Evolutionary conservation across 352 stramenopile species (phyloP), one percentile per base, ranked within the genome.

Genomic region (Globisporangium perplexum): DNA sequence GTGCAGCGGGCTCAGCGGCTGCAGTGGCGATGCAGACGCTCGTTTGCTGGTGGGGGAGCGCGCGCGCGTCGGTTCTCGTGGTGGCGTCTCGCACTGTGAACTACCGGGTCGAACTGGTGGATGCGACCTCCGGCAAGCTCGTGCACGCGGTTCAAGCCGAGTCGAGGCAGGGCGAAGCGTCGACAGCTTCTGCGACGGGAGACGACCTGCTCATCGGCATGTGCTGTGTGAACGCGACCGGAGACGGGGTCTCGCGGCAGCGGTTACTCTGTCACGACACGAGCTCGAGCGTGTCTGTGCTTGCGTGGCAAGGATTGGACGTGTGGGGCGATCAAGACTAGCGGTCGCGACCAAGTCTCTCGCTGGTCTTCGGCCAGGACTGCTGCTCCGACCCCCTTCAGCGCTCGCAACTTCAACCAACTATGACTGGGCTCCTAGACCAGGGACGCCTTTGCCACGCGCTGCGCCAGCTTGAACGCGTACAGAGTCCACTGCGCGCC

Each of bases 201-300:
- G 43, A 47, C 23, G 52, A 68, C 17, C 17, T 79, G 38, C 36
- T 78, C 35, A 68, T 67, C 11, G 71, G 69, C 0, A 4, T 78
- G 1, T 78, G 66, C 50, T 58, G 50, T 12, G 20, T 64, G 12
- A 22, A 49, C 14, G 12, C 43, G 11, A 0, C 20, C 0, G 1
- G 14, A 0, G 20, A 18, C 26, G 47, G 57, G 1, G 22, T n/a
- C 20, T 42, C 47, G 20, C 57, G 44, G 30, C 36, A 45, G 20
- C 57, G 44, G 35, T 36, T 86, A 15, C 20, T 89, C 20, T 79
- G 59, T 49, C 63, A 86, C 42, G 75, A 89, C 47, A 67, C 71
- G 23, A 65, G 55, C 42, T 48, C 66, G 18, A 71, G 53, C 4
- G 23, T 89, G 33, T 39, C 33, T 2, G 33, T 39, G 33, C 3